Evolutionary conservation across 1,139 yeast species (phyloP).

Genomic region (Debaryomyces sp.): DNA sequence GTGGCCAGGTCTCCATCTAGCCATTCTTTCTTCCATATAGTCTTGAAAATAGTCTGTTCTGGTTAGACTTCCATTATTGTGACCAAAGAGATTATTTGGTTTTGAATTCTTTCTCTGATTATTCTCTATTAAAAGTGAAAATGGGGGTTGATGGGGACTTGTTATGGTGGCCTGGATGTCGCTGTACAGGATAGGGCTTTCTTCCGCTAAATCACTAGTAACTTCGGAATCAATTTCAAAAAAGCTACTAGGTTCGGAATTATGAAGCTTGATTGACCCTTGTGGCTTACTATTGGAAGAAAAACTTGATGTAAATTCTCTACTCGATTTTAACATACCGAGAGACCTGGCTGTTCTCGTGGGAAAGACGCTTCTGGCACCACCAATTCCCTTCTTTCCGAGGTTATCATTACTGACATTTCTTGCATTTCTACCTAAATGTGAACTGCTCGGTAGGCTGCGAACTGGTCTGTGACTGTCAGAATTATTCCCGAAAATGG

Average conservation of each 20-base stretch:
- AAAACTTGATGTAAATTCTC: not conserved
- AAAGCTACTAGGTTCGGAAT: slow-evolving; percentile 11
- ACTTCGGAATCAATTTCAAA: slow-evolving; percentile 16
- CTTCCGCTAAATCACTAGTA: slow-evolving; percentile 6
- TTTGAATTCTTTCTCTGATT: slow-evolving; percentile 11
- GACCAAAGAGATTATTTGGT: slow-evolving; percentile 16
- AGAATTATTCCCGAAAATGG: not conserved
- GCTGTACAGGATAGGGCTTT: slow-evolving; percentile 9
- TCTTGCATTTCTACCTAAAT: not conserved
- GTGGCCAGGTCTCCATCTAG: slow-evolving; percentile 55
- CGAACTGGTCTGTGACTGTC: not conserved
- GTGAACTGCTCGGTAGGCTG: not conserved
- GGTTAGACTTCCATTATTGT: slow-evolving; percentile 19
- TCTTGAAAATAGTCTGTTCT: slow-evolving; percentile 35
- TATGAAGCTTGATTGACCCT: not conserved
- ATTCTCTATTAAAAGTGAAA: slow-evolving; percentile 1
- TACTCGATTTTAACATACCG: not conserved
- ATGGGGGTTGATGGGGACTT: slow-evolving; percentile 18
- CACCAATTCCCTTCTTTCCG: not conserved
- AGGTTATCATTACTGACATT: not conserved
- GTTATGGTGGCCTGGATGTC: slow-evolving; percentile 8
- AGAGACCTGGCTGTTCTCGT: not conserved
- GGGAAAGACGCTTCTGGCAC: not conserved
- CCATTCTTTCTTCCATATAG: slow-evolving; percentile 53
- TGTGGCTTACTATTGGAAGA: not conserved